These are phyloP conservation scores for Hawksworthiomyces lignivorus DNA, from an alignment of 2,329 filamentous ascomycete genomes.

Conservation along the genomic window DNA sequence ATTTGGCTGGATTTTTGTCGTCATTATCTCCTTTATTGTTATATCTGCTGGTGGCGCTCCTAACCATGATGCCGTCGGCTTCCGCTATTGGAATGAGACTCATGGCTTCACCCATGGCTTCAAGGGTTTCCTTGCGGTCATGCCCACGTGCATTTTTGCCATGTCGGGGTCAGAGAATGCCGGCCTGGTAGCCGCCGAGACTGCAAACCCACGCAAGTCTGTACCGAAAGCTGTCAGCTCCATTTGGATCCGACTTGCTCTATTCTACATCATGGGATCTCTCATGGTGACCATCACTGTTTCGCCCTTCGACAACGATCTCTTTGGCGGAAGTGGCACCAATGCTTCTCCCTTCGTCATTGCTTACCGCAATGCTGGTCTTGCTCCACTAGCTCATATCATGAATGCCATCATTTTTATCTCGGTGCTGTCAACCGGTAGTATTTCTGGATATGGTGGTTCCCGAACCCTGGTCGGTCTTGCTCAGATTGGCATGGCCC, in stretches of 20 bases:
- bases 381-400: conserved; percentile 43
- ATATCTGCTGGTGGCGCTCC: conserved; percentile 34
- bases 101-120: conserved; percentile 31
- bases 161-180: conserved; percentile 68
- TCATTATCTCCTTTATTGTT: conserved; percentile 43
- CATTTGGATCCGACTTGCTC: conserved; percentile 31
- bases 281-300: conserved; percentile 44
- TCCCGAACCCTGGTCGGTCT: conserved; percentile 10
- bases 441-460: conserved; percentile 2
- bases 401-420: conserved; percentile 53
- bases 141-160: conserved; percentile 21
- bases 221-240: conserved; percentile 80
- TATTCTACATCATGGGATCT: conserved; percentile 44
- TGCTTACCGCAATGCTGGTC: conserved; percentile 44
- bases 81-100: conserved; percentile 11
- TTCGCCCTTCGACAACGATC: conserved; percentile 34
- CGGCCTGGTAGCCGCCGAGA: conserved; percentile 65
- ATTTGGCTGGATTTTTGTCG: conserved; percentile 39
- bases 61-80: conserved; percentile 8
- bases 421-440: conserved; percentile 31
- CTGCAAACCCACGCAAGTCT: conserved; percentile 60
- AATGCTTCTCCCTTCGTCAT: conserved; percentile 50
- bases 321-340: conserved; percentile 36
- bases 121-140: conserved; percentile 53
- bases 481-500: conserved; percentile 10